Percentiles rank a stretch among this genome's conserved stretches.
Evolutionary conservation across 2,329 filamentous ascomycete species (phyloP).

Genomic region (Emergomyces pasteurianus): DNA sequence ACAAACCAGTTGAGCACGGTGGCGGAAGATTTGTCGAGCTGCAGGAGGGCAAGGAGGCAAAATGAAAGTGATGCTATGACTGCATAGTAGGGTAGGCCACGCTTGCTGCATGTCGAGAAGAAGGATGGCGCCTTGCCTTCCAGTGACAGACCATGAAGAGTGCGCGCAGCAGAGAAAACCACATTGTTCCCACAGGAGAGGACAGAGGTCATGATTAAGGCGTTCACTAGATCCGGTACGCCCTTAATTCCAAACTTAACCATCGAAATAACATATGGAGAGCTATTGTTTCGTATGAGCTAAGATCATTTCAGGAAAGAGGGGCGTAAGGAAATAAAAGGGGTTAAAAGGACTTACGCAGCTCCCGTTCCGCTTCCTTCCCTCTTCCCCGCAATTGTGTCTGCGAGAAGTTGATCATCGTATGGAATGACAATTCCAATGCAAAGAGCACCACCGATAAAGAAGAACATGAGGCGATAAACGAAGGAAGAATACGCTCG

Average conservation of each 20-base stretch:
- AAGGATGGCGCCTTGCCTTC: slow-evolving; percentile 47
- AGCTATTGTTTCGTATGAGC: slow-evolving; percentile 19
- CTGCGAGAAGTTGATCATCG: slow-evolving; percentile 46
- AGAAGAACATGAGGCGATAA: slow-evolving; percentile 63
- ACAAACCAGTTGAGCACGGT: slow-evolving; percentile 44
- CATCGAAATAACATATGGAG: slow-evolving; percentile 56
- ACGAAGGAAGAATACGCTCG: slow-evolving; percentile 63
- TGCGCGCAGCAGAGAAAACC: slow-evolving; percentile 52
- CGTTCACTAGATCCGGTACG: slow-evolving; percentile 57
- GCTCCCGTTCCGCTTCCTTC: slow-evolving; percentile 44
- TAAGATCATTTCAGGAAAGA: background rate
- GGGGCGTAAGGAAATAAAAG: background rate
- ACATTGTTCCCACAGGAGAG: slow-evolving; percentile 54
- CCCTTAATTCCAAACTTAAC: slow-evolving; percentile 47
- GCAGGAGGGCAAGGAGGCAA: slow-evolving; percentile 58
- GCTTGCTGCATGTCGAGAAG: slow-evolving; percentile 39
- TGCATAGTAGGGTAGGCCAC: slow-evolving; percentile 58
- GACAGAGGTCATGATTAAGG: slow-evolving; percentile 54
- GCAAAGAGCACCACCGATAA: slow-evolving; percentile 56
- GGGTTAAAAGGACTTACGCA: slow-evolving; percentile 22
- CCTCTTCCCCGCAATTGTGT: slow-evolving; percentile 35
- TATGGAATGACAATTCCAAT: slow-evolving; percentile 59
- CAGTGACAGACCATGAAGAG: slow-evolving; percentile 51
- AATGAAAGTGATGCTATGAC: slow-evolving; percentile 53
- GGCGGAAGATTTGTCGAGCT: slow-evolving; percentile 50